These are phyloP conservation scores for Aphanomyces stellatus DNA, from an alignment of 352 stramenopile species.

Conservation along the genomic window DNA sequence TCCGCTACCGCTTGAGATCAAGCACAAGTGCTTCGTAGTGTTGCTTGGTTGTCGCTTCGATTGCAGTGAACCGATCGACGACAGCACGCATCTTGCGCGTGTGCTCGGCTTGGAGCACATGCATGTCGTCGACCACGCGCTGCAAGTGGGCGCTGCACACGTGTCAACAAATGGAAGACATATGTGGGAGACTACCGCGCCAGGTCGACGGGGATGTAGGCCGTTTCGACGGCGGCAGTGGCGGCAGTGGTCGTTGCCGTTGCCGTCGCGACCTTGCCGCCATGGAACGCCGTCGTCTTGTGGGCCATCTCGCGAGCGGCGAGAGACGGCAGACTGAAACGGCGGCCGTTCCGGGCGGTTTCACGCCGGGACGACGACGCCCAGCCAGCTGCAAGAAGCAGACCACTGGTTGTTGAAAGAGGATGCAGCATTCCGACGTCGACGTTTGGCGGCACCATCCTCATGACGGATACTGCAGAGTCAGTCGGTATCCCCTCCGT, in stretches of 20 bases:
- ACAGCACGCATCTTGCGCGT: conserved; percentile 39
- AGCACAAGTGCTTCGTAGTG: conserved; percentile 49
- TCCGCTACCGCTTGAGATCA: conserved; percentile 30
- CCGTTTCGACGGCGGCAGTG: conserved; percentile 32
- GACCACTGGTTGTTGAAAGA: too few relatives aligned
- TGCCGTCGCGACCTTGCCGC: conserved; percentile 31
- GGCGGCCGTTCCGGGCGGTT: too few relatives aligned
- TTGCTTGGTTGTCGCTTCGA: conserved; percentile 45
- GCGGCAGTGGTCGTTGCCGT: conserved; percentile 2
- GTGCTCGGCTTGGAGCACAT: conserved; percentile 63
- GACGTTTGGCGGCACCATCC: too few relatives aligned
- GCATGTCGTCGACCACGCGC: conserved; percentile 71
- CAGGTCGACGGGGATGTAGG: conserved; percentile 66
- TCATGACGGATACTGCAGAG: too few relatives aligned
- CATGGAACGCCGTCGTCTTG: conserved; percentile 31
- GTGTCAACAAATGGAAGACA: neutral
- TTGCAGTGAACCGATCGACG: conserved; percentile 28
- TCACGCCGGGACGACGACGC: too few relatives aligned
- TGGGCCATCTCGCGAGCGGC: too few relatives aligned
- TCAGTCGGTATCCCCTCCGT: too few relatives aligned
- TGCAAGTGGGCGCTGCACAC: conserved; percentile 33
- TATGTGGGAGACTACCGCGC: conserved; percentile 22
- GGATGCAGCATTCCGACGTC: too few relatives aligned
- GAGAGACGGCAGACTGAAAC: too few relatives aligned
- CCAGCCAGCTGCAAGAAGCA: too few relatives aligned